A percentile compares a stretch with the other conserved stretches of the same genome.
Evolutionary conservation across 2,329 filamentous ascomycete genomes (phyloP).

Genomic region (Fusarium sarcochroum): DNA sequence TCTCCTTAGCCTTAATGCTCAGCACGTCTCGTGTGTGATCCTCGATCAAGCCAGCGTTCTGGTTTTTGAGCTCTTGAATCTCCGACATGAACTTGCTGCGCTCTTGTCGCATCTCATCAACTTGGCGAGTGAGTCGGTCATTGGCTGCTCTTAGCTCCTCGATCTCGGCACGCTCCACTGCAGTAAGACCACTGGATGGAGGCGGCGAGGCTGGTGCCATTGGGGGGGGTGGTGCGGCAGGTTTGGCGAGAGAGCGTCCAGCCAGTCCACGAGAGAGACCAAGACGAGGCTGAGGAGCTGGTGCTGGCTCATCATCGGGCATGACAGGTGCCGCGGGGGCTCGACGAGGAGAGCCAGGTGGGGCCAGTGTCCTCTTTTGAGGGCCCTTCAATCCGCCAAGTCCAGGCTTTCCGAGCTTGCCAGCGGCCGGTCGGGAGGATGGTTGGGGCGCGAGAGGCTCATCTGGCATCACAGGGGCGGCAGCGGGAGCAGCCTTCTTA

Average conservation of each 20-base stretch:
- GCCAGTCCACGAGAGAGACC: conserved; percentile 85
- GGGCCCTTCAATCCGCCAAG: conserved; percentile 72
- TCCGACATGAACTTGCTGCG: conserved; percentile 86
- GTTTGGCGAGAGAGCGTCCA: conserved; percentile 86
- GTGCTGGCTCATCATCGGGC: conserved; percentile 71
- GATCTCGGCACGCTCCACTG: conserved; percentile 91
- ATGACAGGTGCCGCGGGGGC: conserved; percentile 63
- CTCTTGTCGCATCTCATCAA: conserved; percentile 86
- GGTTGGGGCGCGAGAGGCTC: conserved; percentile 71
- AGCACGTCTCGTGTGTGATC: conserved; percentile 96
- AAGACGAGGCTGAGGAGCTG: conserved; percentile 73
- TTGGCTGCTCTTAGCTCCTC: conserved; percentile 89
- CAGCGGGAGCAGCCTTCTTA: conserved; percentile 59
- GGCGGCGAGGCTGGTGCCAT: conserved; percentile 69
- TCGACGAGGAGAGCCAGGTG: conserved; percentile 68
- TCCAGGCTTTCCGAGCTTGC: conserved; percentile 69
- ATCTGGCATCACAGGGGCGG: conserved; percentile 60
- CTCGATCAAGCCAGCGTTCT: conserved; percentile 96
- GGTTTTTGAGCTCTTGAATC: conserved; percentile 94
- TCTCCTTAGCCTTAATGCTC: conserved; percentile 98
- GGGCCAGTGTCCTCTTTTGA: conserved; percentile 68
- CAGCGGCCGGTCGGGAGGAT: conserved; percentile 63
- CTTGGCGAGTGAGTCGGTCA: conserved; percentile 80
- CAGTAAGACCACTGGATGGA: conserved; percentile 75
- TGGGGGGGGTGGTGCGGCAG: conserved; percentile 66